Percentiles rank a stretch among this genome's conserved stretches.
phyloP scores from a whole-genome alignment of 352 stramenopile species.

The Discostella stelligera region DNA sequence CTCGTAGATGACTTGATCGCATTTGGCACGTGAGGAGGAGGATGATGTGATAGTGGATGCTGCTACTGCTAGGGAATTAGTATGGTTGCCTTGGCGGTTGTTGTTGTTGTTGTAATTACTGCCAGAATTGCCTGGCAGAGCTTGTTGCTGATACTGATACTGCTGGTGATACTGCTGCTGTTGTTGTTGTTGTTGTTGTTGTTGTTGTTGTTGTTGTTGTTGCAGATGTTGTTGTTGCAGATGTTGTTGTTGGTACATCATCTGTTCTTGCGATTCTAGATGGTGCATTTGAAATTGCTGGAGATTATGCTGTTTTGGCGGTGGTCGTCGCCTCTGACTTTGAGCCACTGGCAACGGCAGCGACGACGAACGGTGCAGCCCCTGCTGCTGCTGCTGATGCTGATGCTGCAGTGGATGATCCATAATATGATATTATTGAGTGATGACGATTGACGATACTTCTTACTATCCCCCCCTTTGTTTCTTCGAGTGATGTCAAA shows the following conservation, averaged over 20 bases:
- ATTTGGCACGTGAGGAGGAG: slow-evolving; percentile 57
- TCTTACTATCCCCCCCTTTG: too few relatives aligned
- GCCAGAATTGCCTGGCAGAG: not conserved
- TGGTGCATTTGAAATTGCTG: not conserved
- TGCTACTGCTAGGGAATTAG: not conserved
- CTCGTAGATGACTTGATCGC: slow-evolving; percentile 82
- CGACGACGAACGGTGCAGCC: not conserved
- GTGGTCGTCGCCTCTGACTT: slow-evolving; percentile 1
- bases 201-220: slow-evolving; percentile 3
- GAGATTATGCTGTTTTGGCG: slow-evolving; percentile 21
- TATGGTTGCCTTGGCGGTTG: not conserved
- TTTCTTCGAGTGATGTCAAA: not conserved
- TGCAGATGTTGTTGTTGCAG: slow-evolving; percentile 5
- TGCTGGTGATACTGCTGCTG: slow-evolving; percentile 7
- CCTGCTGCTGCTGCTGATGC: not conserved
- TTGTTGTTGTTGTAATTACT: not conserved
- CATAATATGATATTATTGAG: not conserved
- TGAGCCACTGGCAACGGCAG: not conserved
- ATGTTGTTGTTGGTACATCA: slow-evolving; percentile 12
- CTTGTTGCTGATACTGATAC: not conserved
- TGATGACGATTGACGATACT: not conserved
- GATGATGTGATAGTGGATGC: not conserved
- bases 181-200: slow-evolving; percentile 22
- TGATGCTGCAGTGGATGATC: slow-evolving; percentile 8
- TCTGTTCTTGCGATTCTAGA: slow-evolving; percentile 1